These are phyloP conservation scores for Condylostoma magnum DNA, from an alignment of 169 alveolate species.

Conservation along the genomic window DNA sequence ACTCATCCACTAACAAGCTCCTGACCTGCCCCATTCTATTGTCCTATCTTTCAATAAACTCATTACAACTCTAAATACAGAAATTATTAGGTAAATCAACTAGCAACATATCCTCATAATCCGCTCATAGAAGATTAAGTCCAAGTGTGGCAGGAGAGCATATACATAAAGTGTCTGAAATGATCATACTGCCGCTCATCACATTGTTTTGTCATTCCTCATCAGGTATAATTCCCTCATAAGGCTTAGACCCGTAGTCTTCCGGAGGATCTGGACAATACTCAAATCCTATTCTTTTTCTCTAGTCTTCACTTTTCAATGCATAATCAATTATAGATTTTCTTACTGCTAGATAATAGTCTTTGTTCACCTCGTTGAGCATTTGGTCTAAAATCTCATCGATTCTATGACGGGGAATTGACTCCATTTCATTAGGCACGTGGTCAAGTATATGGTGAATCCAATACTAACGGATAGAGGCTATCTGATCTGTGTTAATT, in stretches of 20 bases:
- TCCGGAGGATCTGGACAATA: constrained; percentile 59
- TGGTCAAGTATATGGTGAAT: constrained; percentile 69
- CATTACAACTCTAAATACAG: constrained; percentile 46
- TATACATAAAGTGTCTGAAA: constrained; percentile 67
- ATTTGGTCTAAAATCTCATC: constrained; percentile 59
- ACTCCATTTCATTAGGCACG: constrained; percentile 69
- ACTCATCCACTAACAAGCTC: constrained; percentile 57
- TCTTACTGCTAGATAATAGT: constrained; percentile 62
- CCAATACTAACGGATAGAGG: constrained; percentile 78
- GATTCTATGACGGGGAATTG: constrained; percentile 52
- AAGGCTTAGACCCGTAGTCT: constrained; percentile 74
- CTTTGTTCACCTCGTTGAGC: constrained; percentile 75
- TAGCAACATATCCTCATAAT: constrained; percentile 61
- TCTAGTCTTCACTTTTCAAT: constrained; percentile 64
- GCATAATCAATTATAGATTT: constrained; percentile 75
- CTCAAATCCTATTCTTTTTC: constrained; percentile 64
- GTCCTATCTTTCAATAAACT: constrained; percentile 62
- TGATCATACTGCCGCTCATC: constrained; percentile 76
- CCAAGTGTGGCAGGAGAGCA: constrained; percentile 69
- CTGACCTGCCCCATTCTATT: constrained; percentile 61
- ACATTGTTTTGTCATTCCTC: constrained; percentile 81
- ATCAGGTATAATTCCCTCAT: constrained; percentile 67
- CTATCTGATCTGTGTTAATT: constrained; percentile 73
- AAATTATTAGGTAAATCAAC: constrained; percentile 71
- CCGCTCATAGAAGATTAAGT: constrained; percentile 69